phyloP scores from a whole-genome alignment of 2,329 filamentous ascomycete species.

The Colletotrichum sp. region DNA sequence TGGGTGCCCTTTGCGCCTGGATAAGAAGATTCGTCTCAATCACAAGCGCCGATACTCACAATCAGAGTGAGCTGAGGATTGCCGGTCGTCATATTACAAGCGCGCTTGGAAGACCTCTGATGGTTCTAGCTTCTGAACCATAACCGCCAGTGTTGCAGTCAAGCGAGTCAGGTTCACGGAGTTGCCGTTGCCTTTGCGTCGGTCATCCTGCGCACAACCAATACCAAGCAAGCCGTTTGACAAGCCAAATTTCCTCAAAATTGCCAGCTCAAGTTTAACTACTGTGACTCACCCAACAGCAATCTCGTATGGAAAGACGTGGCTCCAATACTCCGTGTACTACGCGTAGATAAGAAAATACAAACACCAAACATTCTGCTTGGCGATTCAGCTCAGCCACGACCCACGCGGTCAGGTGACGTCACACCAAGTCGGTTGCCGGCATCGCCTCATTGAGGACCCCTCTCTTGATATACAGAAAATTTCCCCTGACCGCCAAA shows the following conservation, averaged over 20 bases:
- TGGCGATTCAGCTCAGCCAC: not conserved
- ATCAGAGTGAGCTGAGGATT: not conserved
- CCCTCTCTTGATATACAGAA: not conserved
- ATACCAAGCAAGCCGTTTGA: not conserved
- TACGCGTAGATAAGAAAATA: not conserved
- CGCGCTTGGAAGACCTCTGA: not conserved
- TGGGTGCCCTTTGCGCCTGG: not conserved
- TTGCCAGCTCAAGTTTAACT: not conserved
- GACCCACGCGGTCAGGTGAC: not conserved
- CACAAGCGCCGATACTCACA: not conserved
- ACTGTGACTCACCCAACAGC: not conserved
- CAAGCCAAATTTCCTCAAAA: not conserved
- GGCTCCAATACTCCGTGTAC: not conserved
- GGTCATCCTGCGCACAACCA: not conserved
- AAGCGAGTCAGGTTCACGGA: not conserved
- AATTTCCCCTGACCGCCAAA: not conserved
- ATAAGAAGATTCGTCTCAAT: not conserved
- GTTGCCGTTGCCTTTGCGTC: not conserved
- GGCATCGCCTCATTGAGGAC: not conserved
- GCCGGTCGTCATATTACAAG: not conserved
- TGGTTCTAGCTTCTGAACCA: not conserved
- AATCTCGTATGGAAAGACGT: not conserved
- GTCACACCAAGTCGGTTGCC: not conserved
- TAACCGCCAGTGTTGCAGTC: not conserved
- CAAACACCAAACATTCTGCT: not conserved